phyloP scores from a whole-genome alignment of 345 rosid genomes.

The Salix arbutifolia region DNA sequence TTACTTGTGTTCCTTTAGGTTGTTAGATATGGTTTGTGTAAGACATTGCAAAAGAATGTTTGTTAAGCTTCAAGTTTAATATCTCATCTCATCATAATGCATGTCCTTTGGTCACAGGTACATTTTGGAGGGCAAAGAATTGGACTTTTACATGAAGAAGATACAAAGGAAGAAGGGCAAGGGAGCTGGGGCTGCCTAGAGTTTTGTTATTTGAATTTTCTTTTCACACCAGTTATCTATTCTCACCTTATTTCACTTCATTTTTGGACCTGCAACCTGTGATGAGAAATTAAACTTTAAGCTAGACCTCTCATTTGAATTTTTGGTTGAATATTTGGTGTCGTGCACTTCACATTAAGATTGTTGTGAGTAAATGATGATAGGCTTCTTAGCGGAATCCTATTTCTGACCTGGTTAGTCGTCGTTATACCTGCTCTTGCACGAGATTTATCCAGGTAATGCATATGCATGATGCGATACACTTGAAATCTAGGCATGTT shows the following conservation, averaged over 20 bases:
- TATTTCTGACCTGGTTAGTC: background rate
- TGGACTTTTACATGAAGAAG: constrained; percentile 81
- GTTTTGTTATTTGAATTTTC: constrained; percentile 1
- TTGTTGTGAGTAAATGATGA: background rate
- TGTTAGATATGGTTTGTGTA: background rate
- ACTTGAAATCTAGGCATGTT: too few relatives aligned
- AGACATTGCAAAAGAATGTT: background rate
- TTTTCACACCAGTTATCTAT: background rate
- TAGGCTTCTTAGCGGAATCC: background rate
- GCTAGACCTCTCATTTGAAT: background rate
- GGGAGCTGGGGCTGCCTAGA: constrained; percentile 62
- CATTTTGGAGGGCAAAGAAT: constrained; percentile 65
- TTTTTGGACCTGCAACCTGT: background rate
- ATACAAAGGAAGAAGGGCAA: constrained; percentile 85
- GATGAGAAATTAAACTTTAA: background rate
- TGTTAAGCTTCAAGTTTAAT: too few relatives aligned
- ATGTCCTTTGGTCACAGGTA: constrained; percentile 33
- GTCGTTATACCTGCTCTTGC: background rate
- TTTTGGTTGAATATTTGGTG: background rate
- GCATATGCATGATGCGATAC: background rate
- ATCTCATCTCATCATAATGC: background rate
- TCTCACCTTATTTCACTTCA: background rate
- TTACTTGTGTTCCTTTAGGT: background rate
- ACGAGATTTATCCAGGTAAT: background rate
- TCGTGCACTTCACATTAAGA: background rate